These are phyloP conservation scores for Arabidopsis arenosa DNA, from an alignment of 345 rosid species.

Conservation along the genomic window DNA sequence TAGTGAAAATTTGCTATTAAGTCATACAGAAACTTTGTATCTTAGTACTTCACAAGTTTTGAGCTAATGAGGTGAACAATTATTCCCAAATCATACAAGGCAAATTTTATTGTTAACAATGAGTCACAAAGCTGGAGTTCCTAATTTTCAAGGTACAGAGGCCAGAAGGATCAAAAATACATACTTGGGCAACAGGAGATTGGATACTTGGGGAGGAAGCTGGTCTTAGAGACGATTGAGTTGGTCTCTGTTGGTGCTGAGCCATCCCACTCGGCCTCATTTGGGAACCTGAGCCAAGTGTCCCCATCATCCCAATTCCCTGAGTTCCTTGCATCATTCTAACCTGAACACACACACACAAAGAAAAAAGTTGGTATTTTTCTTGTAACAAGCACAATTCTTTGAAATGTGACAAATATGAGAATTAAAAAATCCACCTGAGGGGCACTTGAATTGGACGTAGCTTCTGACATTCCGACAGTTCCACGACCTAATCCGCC, in stretches of 20 bases:
- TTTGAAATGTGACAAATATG: neutral
- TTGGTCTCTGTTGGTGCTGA: conserved; percentile 84
- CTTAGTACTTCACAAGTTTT: neutral
- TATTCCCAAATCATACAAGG: neutral
- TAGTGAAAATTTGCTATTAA: neutral
- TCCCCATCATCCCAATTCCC: conserved; percentile 71
- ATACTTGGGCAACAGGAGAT: conserved; percentile 65
- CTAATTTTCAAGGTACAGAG: neutral
- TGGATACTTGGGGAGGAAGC: conserved; percentile 61
- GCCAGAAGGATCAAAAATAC: conserved; percentile 35
- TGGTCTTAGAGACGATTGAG: conserved; percentile 67
- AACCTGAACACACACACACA: conserved; percentile 47
- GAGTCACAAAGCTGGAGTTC: conserved; percentile 3
- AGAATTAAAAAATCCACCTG: conserved; percentile 51
- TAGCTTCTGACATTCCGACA: conserved; percentile 55
- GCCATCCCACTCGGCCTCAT: conserved; percentile 72
- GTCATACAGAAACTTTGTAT: neutral
- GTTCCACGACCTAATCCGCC: conserved; percentile 61
- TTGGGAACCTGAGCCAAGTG: conserved; percentile 66
- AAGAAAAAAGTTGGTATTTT: neutral
- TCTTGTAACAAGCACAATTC: neutral
- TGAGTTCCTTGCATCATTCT: conserved; percentile 69
- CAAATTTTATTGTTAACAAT: conserved; percentile 6
- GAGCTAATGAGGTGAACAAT: conserved; percentile 3
- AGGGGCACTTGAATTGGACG: conserved; percentile 50